phyloP scores from a whole-genome alignment of 768 basidiomycete genomes.

The Suillus tomentosus region DNA sequence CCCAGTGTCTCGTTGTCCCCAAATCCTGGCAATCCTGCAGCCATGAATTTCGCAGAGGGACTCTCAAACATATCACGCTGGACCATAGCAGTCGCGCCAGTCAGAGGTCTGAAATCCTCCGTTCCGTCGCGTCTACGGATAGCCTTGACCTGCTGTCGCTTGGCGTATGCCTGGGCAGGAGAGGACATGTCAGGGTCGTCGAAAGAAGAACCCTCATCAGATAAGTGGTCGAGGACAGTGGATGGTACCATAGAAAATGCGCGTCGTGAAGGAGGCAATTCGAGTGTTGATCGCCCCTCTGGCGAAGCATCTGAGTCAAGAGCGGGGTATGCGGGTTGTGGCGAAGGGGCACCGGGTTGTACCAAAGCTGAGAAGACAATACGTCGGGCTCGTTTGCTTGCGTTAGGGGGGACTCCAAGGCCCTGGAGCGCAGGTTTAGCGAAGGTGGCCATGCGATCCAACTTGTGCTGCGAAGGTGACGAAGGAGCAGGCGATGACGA shows the following conservation, averaged over 20 bases:
- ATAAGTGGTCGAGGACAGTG: slow-evolving; percentile 46
- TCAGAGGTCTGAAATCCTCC: slow-evolving; percentile 75
- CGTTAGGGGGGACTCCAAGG: slow-evolving; percentile 55
- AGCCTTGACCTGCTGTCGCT: slow-evolving; percentile 75
- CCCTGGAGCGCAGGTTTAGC: slow-evolving; percentile 56
- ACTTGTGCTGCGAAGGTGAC: slow-evolving; percentile 50
- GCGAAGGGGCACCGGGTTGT: slow-evolving; percentile 42
- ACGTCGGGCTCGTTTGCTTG: slow-evolving; percentile 61
- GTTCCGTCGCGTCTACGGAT: slow-evolving; percentile 80
- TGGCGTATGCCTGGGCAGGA: slow-evolving; percentile 79
- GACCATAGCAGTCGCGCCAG: slow-evolving; percentile 60
- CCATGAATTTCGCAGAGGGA: slow-evolving; percentile 56
- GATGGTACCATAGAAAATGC: slow-evolving; percentile 70
- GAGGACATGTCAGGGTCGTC: slow-evolving; percentile 70
- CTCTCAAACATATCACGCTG: slow-evolving; percentile 50
- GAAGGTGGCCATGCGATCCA: slow-evolving; percentile 45
- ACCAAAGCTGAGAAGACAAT: slow-evolving; percentile 69
- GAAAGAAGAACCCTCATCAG: slow-evolving; percentile 52
- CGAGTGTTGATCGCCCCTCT: slow-evolving; percentile 28
- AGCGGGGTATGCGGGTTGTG: slow-evolving; percentile 46
- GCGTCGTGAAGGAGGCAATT: slow-evolving; percentile 50
- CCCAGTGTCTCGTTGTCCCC: slow-evolving; percentile 92
- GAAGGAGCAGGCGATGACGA: slow-evolving; percentile 53
- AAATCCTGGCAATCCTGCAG: slow-evolving; percentile 77
- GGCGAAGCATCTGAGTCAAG: slow-evolving; percentile 34